A percentile compares a stretch with the other conserved stretches of the same genome.
phyloP scores from a whole-genome alignment of 495 filamentous ascomycete species.

The Neurospora sp. region DNA sequence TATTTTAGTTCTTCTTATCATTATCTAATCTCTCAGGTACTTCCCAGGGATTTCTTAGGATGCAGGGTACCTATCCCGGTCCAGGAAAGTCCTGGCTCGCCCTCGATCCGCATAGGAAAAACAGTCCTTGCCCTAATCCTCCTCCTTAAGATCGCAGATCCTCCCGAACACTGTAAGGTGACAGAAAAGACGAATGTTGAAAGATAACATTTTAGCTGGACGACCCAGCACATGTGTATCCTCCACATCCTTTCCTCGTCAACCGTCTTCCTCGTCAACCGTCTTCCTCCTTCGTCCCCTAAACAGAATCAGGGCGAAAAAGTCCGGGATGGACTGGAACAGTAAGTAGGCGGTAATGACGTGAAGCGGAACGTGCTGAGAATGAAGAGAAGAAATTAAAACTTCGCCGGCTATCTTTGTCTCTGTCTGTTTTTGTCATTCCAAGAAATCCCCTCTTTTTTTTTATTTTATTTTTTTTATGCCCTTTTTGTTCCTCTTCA shows the following conservation, averaged over 20 bases:
- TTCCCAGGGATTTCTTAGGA: neutral
- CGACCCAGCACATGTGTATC: neutral
- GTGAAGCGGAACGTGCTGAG: neutral
- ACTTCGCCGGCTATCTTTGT: neutral
- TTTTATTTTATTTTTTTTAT: neutral
- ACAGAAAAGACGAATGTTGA: neutral
- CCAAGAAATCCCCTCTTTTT: neutral
- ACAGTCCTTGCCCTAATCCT: neutral
- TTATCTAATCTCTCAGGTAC: neutral
- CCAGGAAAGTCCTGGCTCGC: neutral
- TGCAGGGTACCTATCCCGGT: neutral
- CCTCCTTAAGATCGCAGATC: neutral
- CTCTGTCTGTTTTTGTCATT: neutral
- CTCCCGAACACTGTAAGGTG: neutral
- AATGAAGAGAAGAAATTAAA: neutral
- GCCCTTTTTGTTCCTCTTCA: neutral
- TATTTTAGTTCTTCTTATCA: neutral
- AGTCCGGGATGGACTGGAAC: neutral
- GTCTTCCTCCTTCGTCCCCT: neutral
- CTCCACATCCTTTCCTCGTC: neutral
- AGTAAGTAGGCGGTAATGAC: neutral
- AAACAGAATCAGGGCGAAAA: neutral
- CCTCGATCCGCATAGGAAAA: neutral
- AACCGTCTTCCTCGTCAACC: neutral
- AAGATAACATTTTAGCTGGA: neutral